A percentile compares a stretch with the other conserved stretches of the same genome.
Conservation (phyloP, 78 protist genomes). For the Pelomyxa schiedti region DNA sequence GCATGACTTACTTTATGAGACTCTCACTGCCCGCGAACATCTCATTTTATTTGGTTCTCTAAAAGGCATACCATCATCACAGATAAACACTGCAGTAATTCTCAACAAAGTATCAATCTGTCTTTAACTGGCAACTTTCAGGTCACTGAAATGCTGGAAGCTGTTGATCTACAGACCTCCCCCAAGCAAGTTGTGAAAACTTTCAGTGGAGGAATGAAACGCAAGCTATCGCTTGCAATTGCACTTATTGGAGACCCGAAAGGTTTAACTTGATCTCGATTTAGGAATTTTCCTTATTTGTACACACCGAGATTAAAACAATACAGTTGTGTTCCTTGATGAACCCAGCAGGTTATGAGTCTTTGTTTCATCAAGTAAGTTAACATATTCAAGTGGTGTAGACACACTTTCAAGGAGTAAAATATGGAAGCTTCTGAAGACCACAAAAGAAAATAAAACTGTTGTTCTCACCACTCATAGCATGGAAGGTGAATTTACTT, state of each 20-base stretch:
- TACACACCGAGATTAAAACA: too few species aligned
- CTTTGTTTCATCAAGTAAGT: too few species aligned
- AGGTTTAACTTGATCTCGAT: too few species aligned
- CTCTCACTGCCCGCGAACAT: conserved; percentile 42
- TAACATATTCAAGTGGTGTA: conserved; percentile 48
- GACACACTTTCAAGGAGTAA: conserved; percentile 40
- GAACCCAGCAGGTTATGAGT: not conserved
- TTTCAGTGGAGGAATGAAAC: conserved; percentile 71
- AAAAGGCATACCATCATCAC: conserved; percentile 22
- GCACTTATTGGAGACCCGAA: conserved; percentile 56
- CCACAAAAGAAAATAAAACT: conserved; percentile 26
- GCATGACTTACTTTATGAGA: conserved; percentile 23
- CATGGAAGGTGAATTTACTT: conserved; percentile 92
- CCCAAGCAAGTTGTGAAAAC: not conserved
- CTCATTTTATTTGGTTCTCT: conserved; percentile 13
- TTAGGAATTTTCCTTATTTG: too few species aligned
- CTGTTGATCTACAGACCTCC: conserved; percentile 20
- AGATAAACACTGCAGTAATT: too few species aligned
- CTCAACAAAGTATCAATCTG: too few species aligned
- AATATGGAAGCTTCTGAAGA: conserved; percentile 53
- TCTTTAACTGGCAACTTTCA: too few species aligned
- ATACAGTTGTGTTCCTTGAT: conserved; percentile 15
- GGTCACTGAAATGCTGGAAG: conserved; percentile 15
- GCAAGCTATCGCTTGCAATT: conserved; percentile 63
- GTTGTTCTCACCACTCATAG: conserved; percentile 71